phyloP scores from a whole-genome alignment of 345 rosid species.

The Lenwebbia sp. region DNA sequence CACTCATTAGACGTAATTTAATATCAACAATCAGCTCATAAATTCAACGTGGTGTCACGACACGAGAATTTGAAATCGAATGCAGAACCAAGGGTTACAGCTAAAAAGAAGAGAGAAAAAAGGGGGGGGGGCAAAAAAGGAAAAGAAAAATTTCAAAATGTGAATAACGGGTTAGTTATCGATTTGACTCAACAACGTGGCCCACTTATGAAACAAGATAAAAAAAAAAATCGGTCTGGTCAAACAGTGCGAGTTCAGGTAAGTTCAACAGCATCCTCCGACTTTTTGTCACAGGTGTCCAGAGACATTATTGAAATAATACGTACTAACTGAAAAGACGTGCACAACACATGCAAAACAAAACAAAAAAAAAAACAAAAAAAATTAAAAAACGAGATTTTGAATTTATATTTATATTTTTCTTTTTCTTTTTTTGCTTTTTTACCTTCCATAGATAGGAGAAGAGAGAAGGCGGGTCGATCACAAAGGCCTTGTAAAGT shows the following conservation, averaged over 20 bases:
- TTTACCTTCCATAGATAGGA: constrained; percentile 91
- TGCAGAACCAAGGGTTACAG: background rate
- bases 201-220: background rate
- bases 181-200: constrained; percentile 22
- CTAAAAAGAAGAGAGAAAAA: background rate
- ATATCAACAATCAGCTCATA: background rate
- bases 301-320: background rate
- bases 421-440: background rate
- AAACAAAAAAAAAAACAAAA: no score
- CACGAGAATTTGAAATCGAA: background rate
- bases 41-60: background rate
- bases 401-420: background rate
- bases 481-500: constrained; percentile 71
- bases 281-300: background rate
- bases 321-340: background rate
- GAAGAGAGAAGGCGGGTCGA: constrained; percentile 94
- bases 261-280: background rate
- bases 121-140: background rate
- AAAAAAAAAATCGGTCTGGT: background rate
- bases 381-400: background rate
- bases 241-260: background rate
- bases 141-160: background rate
- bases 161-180: background rate
- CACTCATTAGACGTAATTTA: background rate
- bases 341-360: background rate